phyloP scores from a whole-genome alignment of 1,284 basidiomycete species.

The Irpex sp. region DNA sequence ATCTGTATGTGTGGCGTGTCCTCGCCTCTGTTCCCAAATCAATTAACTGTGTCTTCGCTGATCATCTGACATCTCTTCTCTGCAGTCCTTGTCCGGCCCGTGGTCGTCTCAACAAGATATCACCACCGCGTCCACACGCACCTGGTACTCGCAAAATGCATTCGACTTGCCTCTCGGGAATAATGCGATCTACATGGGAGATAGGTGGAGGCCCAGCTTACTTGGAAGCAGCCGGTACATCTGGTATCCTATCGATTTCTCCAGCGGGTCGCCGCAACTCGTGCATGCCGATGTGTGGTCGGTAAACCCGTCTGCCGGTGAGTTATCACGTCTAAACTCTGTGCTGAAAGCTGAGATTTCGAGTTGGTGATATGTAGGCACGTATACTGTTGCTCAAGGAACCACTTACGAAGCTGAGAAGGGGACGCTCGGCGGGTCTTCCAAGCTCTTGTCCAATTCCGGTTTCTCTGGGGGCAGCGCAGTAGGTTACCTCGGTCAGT shows the following conservation, averaged over 20 bases:
- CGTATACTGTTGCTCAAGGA: conserved; percentile 46
- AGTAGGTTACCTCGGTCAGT: conserved; percentile 52
- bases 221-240: conserved; percentile 59
- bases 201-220: conserved; percentile 55
- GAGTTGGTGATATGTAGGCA: conserved; percentile 29
- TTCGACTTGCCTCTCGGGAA: conserved; percentile 49
- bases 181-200: conserved; percentile 61
- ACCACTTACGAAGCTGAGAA: conserved; percentile 56
- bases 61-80: not conserved
- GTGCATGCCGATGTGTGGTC: conserved; percentile 58
- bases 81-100: conserved; percentile 49
- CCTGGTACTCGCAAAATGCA: conserved; percentile 62
- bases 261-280: conserved; percentile 47
- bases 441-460: conserved; percentile 38
- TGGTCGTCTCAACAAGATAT: conserved; percentile 60
- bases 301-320: conserved; percentile 43
- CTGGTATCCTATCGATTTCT: conserved; percentile 59
- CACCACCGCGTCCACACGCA: conserved; percentile 45
- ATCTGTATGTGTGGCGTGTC: conserved; percentile 31
- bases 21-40: not conserved
- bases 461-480: conserved; percentile 51
- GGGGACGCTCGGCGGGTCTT: conserved; percentile 47
- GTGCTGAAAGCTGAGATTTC: not conserved
- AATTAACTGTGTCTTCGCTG: not conserved
- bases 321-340: conserved; percentile 1